These are phyloP conservation scores for Leishmania mexicana DNA, from an alignment of 208 protist genomes.

Conservation along the genomic window DNA sequence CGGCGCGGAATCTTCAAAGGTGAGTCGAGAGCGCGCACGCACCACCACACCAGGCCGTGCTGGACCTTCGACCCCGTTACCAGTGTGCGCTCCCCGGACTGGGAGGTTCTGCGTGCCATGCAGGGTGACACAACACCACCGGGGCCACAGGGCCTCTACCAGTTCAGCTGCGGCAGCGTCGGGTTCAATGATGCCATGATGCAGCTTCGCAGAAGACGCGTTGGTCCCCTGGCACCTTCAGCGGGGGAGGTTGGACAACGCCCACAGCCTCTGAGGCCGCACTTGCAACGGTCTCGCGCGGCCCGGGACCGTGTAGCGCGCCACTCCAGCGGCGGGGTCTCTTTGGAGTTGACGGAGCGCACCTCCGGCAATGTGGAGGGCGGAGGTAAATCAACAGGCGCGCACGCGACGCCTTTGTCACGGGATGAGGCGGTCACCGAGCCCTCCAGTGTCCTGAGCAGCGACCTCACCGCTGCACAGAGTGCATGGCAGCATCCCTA, in stretches of 20 bases:
- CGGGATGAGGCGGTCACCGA: neutral
- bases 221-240: neutral
- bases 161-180: constrained; percentile 1
- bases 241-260: neutral
- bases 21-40: neutral
- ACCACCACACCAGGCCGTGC: neutral
- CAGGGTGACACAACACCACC: neutral
- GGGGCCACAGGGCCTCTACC: neutral
- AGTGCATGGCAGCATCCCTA: neutral
- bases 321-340: neutral
- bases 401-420: neutral
- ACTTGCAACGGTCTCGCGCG: neutral
- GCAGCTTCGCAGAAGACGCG: neutral
- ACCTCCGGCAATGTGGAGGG: neutral
- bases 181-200: neutral
- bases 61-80: neutral
- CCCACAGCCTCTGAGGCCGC: neutral
- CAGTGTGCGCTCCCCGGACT: constrained; percentile 9
- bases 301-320: neutral
- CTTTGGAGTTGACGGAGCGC: neutral
- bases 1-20: neutral
- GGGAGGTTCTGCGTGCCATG: constrained; percentile 1
- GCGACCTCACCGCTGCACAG: neutral
- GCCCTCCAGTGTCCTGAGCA: neutral
- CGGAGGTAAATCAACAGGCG: neutral